Percentiles rank a stretch among this genome's conserved stretches.
phyloP scores from a whole-genome alignment of 2,329 filamentous ascomycete genomes.

The Catunica adiposa region DNA sequence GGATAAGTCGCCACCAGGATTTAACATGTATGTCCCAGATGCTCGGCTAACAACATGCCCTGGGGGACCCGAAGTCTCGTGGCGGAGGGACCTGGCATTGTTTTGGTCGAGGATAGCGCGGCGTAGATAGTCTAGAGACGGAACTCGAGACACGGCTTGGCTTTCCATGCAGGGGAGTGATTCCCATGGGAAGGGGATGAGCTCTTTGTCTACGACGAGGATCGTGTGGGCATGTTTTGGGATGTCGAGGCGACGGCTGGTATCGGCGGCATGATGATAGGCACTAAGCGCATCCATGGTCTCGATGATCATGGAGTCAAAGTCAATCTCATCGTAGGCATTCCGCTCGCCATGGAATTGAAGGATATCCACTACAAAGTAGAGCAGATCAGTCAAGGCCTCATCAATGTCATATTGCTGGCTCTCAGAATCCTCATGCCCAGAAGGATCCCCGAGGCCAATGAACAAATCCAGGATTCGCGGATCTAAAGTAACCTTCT shows the following conservation, averaged over 20 bases:
- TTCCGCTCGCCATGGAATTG: conserved; percentile 95
- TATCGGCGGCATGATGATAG: conserved; percentile 45
- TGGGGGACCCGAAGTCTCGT: not conserved
- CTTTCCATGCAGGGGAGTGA: conserved; percentile 72
- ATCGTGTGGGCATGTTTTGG: conserved; percentile 53
- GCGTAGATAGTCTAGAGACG: conserved; percentile 68
- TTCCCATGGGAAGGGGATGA: conserved; percentile 92
- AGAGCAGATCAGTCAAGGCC: conserved; percentile 76
- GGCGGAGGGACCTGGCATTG: conserved; percentile 16
- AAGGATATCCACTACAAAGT: conserved; percentile 89
- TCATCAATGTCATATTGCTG: conserved; percentile 66
- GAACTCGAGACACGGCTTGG: conserved; percentile 69
- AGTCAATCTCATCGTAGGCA: conserved; percentile 94
- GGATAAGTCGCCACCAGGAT: conserved; percentile 69
- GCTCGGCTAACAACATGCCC: conserved; percentile 39
- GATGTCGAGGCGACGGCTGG: conserved; percentile 18
- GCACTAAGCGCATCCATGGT: conserved; percentile 67
- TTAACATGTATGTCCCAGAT: conserved; percentile 65
- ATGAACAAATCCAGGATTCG: conserved; percentile 75
- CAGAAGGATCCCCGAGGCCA: conserved; percentile 70
- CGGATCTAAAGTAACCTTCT: conserved; percentile 34
- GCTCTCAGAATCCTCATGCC: conserved; percentile 41
- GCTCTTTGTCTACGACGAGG: conserved; percentile 74
- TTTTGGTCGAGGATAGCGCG: conserved; percentile 48
- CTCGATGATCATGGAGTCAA: conserved; percentile 79